Percentiles rank a stretch among this genome's conserved stretches.
These are phyloP conservation scores for Orbilia oligospora DNA, from an alignment of 2,329 filamentous ascomycete species.

Conservation along the genomic window DNA sequence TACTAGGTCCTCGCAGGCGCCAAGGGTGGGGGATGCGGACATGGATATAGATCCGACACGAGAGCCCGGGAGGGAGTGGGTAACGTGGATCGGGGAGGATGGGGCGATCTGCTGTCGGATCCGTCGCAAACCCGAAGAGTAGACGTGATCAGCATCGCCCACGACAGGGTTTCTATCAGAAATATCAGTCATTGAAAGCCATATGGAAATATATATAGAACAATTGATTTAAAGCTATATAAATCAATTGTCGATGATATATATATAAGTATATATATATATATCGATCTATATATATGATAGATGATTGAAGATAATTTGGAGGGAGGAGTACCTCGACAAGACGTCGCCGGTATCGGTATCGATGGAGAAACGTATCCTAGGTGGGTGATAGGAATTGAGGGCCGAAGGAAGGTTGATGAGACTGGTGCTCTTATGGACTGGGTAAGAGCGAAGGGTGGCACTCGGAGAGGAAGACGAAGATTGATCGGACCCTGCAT, in stretches of 20 bases:
- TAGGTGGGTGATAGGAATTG: constrained; percentile 71
- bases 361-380: constrained; percentile 83
- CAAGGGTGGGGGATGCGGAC: constrained; percentile 76
- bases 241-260: too few species aligned
- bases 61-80: constrained; percentile 74
- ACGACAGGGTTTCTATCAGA: constrained; percentile 81
- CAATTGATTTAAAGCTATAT: neutral
- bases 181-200: constrained; percentile 60
- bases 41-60: constrained; percentile 77
- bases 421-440: constrained; percentile 56
- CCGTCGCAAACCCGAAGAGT: constrained; percentile 87
- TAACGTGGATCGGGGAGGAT: constrained; percentile 59
- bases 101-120: constrained; percentile 86
- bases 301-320: constrained; percentile 56
- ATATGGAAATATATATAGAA: constrained; percentile 52
- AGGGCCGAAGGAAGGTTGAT: constrained; percentile 59
- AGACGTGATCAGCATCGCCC: constrained; percentile 86
- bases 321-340: constrained; percentile 75
- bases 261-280: too few species aligned
- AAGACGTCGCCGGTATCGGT: constrained; percentile 78
- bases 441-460: constrained; percentile 20
- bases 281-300: too few species aligned
- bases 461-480: constrained; percentile 26
- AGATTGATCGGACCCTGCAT: constrained; percentile 40
- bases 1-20: constrained; percentile 87